Evolutionary conservation across 139 green algal species (phyloP).

Genomic region (Chlorella sp.): DNA sequence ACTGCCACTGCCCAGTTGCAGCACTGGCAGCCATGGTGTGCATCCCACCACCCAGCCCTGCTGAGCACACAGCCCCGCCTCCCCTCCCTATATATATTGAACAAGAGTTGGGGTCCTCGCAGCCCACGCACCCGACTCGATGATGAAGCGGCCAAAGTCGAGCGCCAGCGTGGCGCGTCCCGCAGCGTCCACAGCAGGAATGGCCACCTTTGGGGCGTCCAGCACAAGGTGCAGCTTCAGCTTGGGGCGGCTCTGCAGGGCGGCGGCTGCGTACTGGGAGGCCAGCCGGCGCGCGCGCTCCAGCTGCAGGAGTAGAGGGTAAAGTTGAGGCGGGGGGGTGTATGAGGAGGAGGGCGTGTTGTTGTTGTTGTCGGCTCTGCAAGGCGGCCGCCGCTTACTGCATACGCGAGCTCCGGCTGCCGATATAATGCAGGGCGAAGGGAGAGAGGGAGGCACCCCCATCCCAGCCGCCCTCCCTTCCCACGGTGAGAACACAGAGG

Average conservation of each 20-base stretch:
- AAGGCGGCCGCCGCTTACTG: too few species aligned
- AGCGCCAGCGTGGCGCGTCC: conserved; percentile 69
- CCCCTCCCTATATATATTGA: too few species aligned
- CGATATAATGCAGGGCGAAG: too few species aligned
- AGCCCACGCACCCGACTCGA: conserved; percentile 47
- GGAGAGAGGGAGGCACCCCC: too few species aligned
- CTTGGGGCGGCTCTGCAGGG: conserved; percentile 54
- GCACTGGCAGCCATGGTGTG: too few species aligned
- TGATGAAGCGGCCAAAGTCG: conserved; percentile 79
- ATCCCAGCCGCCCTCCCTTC: too few species aligned
- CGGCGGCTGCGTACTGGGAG: conserved; percentile 60
- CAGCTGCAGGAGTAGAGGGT: conserved; percentile 55
- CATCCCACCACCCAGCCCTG: too few species aligned
- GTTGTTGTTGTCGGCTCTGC: not conserved
- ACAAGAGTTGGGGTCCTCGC: too few species aligned
- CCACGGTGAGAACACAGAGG: too few species aligned
- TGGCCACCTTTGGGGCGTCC: conserved; percentile 87
- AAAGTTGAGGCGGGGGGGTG: not conserved
- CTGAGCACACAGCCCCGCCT: too few species aligned
- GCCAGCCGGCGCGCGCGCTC: conserved; percentile 63
- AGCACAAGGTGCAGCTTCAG: conserved; percentile 73
- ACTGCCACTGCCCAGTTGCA: not conserved
- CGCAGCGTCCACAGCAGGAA: conserved; percentile 46
- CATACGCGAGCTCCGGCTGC: too few species aligned
- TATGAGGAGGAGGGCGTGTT: too few species aligned